Evolutionary conservation across 208 protist species (phyloP).

Genomic region (Herpetomonas samuelpessoai): DNA sequence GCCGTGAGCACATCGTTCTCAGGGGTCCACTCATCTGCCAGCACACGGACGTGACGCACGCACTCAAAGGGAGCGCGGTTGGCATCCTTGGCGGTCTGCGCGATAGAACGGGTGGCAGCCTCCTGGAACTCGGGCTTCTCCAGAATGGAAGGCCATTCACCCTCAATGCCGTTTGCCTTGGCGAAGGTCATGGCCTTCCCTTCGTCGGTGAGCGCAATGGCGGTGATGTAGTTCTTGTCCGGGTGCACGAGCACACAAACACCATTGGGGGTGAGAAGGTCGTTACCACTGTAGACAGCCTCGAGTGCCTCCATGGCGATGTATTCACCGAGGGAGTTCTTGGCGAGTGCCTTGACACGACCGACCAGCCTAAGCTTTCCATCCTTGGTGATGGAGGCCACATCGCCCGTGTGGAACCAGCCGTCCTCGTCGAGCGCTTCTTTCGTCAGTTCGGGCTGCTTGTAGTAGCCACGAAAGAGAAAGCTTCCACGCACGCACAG

Average conservation of each 20-base stretch:
- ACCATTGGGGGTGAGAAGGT: no score
- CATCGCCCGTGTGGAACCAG: slow-evolving; percentile 90
- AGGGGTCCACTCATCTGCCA: slow-evolving; percentile 79
- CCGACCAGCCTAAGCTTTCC: slow-evolving; percentile 65
- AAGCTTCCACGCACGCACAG: slow-evolving; percentile 71
- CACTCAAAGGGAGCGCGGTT: slow-evolving; percentile 46
- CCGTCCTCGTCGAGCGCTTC: slow-evolving; percentile 61
- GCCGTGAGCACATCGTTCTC: slow-evolving; percentile 82
- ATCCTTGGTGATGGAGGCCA: slow-evolving; percentile 44
- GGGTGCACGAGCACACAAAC: slow-evolving; percentile 7
- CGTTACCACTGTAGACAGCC: slow-evolving; percentile 3
- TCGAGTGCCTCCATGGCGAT: slow-evolving; percentile 29
- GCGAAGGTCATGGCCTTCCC: slow-evolving; percentile 36
- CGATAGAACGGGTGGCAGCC: slow-evolving; percentile 34
- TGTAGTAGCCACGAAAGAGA: no score
- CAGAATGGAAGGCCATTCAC: slow-evolving; percentile 34
- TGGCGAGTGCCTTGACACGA: slow-evolving; percentile 88
- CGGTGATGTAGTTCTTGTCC: slow-evolving; percentile 44
- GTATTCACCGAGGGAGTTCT: slow-evolving; percentile 59
- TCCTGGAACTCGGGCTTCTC: slow-evolving; percentile 25
- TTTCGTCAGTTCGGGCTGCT: slow-evolving; percentile 68
- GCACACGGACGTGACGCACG: slow-evolving; percentile 49
- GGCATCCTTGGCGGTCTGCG: slow-evolving; percentile 27
- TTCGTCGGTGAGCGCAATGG: slow-evolving; percentile 51
- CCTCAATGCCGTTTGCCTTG: slow-evolving; percentile 23